These are phyloP conservation scores for Arabidopsis arenosa DNA, from an alignment of 345 rosid species.

Conservation along the genomic window DNA sequence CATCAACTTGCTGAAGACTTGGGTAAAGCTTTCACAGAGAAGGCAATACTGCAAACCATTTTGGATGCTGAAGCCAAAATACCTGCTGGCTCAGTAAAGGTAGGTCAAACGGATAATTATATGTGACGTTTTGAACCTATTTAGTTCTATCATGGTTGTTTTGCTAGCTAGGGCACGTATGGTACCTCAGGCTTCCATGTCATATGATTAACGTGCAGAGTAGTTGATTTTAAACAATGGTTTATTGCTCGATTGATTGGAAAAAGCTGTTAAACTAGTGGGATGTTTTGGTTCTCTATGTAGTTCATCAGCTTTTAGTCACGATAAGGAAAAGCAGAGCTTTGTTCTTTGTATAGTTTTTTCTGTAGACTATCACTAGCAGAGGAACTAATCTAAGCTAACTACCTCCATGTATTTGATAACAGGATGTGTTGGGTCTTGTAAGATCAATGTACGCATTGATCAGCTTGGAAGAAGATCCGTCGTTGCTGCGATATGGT, in stretches of 20 bases:
- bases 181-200: neutral
- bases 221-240: neutral
- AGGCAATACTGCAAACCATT: constrained; percentile 65
- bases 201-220: neutral
- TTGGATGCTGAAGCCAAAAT: constrained; percentile 61
- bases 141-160: neutral
- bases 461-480: constrained; percentile 75
- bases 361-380: neutral
- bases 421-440: constrained; percentile 61
- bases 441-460: constrained; percentile 77
- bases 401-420: neutral
- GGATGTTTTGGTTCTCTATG: neutral
- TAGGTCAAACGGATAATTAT: constrained; percentile 27
- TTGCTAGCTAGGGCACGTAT: neutral
- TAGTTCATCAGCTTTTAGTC: neutral
- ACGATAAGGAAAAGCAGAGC: constrained; percentile 6
- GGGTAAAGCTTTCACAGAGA: constrained; percentile 87
- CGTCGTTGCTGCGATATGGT: constrained; percentile 71
- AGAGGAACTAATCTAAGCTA: constrained; percentile 19
- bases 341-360: constrained; percentile 1
- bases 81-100: constrained; percentile 68
- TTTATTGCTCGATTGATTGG: neutral
- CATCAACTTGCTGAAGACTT: constrained; percentile 89
- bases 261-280: constrained; percentile 1
- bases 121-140: neutral